These are phyloP conservation scores for Sporothrix pallida DNA, from an alignment of 2,329 filamentous ascomycete genomes.

Conservation along the genomic window DNA sequence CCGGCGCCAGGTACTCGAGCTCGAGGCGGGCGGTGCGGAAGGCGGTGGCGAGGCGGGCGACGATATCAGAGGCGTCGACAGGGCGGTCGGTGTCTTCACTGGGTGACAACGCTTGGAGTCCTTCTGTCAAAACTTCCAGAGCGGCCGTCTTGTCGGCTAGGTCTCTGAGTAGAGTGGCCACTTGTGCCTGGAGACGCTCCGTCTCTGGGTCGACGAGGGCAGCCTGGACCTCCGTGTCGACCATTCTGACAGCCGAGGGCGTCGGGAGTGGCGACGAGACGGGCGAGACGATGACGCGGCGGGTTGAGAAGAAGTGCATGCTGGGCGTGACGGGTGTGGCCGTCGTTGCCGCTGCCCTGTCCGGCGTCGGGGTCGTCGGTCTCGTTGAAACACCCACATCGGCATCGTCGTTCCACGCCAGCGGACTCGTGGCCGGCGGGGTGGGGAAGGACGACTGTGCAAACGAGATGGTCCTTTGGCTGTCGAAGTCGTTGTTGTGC, in stretches of 20 bases:
- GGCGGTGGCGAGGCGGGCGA: constrained; percentile 54
- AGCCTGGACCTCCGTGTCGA: constrained; percentile 50
- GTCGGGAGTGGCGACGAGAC: neutral
- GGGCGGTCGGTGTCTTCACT: constrained; percentile 49
- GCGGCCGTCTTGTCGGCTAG: constrained; percentile 58
- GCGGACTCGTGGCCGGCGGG: constrained; percentile 61
- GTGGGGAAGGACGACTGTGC: constrained; percentile 56
- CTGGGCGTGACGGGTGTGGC: constrained; percentile 45
- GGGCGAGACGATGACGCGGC: neutral
- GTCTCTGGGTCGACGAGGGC: constrained; percentile 52
- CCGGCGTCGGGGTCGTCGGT: constrained; percentile 2
- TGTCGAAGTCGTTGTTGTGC: neutral
- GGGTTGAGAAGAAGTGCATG: constrained; percentile 28
- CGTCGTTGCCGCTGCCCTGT: constrained; percentile 18
- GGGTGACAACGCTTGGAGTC: constrained; percentile 45
- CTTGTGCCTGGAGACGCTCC: constrained; percentile 52
- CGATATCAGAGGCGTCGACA: constrained; percentile 54
- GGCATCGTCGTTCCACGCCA: constrained; percentile 35
- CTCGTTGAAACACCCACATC: neutral
- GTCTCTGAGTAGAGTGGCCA: constrained; percentile 52
- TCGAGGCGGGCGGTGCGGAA: constrained; percentile 65
- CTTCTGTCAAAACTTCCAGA: constrained; percentile 52
- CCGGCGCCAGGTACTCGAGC: constrained; percentile 66
- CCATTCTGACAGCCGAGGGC: neutral
- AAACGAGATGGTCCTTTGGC: constrained; percentile 41